phyloP scores from a whole-genome alignment of 352 stramenopile genomes.

The Phytophthora capsici region DNA sequence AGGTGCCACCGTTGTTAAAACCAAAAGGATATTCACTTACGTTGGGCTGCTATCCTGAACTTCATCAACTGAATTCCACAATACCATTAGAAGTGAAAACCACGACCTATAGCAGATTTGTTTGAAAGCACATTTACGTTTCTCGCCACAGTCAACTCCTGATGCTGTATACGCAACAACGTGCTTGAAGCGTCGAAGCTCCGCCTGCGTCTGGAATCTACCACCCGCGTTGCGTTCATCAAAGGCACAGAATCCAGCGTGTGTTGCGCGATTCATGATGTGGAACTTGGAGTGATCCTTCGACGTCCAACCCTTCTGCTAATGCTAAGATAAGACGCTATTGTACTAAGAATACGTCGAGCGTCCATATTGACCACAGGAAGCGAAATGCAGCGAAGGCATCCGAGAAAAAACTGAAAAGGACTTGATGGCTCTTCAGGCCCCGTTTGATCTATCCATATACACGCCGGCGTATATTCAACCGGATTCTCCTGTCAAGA shows the following conservation, averaged over 20 bases:
- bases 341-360: constrained; percentile 37
- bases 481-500: constrained; percentile 5
- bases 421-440: constrained; percentile 3
- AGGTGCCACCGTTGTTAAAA: not conserved
- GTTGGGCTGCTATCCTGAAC: constrained; percentile 48
- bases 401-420: not conserved
- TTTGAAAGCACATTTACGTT: constrained; percentile 36
- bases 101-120: not conserved
- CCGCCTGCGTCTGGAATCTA: constrained; percentile 74
- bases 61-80: constrained; percentile 42
- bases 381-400: constrained; percentile 4
- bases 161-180: constrained; percentile 59
- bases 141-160: constrained; percentile 63
- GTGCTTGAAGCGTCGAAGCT: constrained; percentile 82
- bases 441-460: constrained; percentile 43
- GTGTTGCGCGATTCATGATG: constrained; percentile 66
- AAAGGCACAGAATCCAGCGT: constrained; percentile 75
- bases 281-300: constrained; percentile 4
- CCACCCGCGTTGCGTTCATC: constrained; percentile 81
- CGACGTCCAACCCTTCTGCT: not conserved
- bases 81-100: not conserved
- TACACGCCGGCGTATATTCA: constrained; percentile 53
- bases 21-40: constrained; percentile 23
- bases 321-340: constrained; percentile 28
- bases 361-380: not conserved